Evolutionary conservation across 2,329 filamentous ascomycete species (phyloP), one percentile per base, ranked within the genome.

Genomic region (Diaporthe capsici): DNA sequence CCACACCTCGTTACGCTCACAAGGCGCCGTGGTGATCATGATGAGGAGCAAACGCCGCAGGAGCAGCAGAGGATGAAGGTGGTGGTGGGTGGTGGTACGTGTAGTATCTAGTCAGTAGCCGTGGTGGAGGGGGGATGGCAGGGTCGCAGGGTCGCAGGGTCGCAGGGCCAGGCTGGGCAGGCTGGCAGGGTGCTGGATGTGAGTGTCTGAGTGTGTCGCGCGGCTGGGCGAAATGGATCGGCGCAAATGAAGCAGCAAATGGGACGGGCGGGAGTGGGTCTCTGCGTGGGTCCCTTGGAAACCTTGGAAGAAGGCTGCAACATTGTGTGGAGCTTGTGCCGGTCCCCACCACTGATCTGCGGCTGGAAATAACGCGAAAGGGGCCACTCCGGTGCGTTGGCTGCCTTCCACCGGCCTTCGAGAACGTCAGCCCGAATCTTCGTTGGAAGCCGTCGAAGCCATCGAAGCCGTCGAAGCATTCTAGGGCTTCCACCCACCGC

Each of bases 181-280:
- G 28, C n/a, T 47, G 63, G 25, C 44, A 49, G 44, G 28, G 39
- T 47, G 60, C 25, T 53, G 22, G 39, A 22, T 39, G 47, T 22
- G 60, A 25, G 57, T 28, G 44, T 42, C 49, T 53, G 28, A 37
- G 44, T 53, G 65, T 68, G 65, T 53, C 31, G 65, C 65, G 65
- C 65, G 65, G 65, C 65, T 68, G 65, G 65, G 47, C 65, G 65
- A 68, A 68, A 68, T 53, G 65, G 65, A 68, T 68, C 47, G 65
- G 65, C 65, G 65, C 65, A 68, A 53, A 68, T 68, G 65, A 68
- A 53, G 65, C 63, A 68, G 65, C 65, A 68, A 68, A 68, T 68
- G 47, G 47, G 47, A 37, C 65, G 34, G 65, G 44, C 44, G 31
- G 22, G 22, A 25, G 47, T 39, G 65, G 65, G 65, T 15, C 47